Base-by-base conservation (phyloP, 371 early-diverging fungal genomes). In the Apophysomyces sp. region DNA sequence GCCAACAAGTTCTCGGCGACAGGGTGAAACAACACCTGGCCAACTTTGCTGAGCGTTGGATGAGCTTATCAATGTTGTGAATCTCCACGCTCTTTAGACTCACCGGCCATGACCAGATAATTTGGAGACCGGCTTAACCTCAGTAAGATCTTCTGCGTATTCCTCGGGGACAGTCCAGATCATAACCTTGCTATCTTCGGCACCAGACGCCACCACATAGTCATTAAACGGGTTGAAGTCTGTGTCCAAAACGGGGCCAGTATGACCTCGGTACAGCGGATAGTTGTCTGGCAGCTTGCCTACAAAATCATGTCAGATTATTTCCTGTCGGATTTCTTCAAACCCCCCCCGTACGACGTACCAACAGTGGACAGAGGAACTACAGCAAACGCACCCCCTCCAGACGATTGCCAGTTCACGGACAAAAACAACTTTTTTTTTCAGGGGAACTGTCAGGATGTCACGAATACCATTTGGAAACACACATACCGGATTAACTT, bases 201-300 rank as follows among this genome's bases (percentile, higher is more conserved):
- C 82, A 56, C 89, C 92, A 16, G 96, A 97, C 27, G 94, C 94
- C 61, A 95, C 80, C 36, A 95, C 77, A 72, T 91, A 81, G 75
- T 97, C 97, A 64, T 98, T 98, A 82, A 97, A 98, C 21, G 98
- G 98, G 62, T 96, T 93, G 63, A 97, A 98, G 70, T 94, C 96
- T 28, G 98, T 98, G 78, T 98, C 99, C 52, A 98, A 82, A 11
- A 98, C 99, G 34, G 98, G 89, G 6, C 87, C 96, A 12, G 93
- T 87, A 69, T 98, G 99, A 26, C 96, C 98, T 61, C 87, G 86
- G 66, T 91, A 95, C 27, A 97, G 80, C 2, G 98, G 98, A 49
- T 89, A 86, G 58, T 88, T 87, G 39, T 91, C 92, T 28, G 89
- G 85, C 37, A 97, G 78, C 77, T 95, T 96, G 64, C 91, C 91